Evolutionary conservation across 305 asterid species (phyloP).

Genomic region (Solanum hybrid): DNA sequence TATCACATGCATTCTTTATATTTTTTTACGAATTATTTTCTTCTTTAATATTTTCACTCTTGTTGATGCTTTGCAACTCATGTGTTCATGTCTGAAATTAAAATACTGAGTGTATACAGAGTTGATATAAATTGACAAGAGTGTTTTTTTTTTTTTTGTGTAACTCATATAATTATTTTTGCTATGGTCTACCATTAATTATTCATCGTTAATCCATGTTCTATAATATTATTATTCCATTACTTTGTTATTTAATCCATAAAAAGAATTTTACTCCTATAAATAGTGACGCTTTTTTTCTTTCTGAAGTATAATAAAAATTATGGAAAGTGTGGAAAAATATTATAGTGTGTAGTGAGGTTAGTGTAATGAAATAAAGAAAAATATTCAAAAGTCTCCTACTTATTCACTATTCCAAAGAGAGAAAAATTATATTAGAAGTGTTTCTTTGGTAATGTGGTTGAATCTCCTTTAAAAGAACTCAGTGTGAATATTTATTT

Average conservation of each 20-base stretch:
- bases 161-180: neutral
- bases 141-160: neutral
- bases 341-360: neutral
- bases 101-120: neutral
- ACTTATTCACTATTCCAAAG: neutral
- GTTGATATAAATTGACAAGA: neutral
- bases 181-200: neutral
- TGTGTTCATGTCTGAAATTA: neutral
- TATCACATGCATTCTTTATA: neutral
- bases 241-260: neutral
- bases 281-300: neutral
- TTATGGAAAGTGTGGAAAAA: neutral
- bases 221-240: neutral
- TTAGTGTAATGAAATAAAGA: neutral
- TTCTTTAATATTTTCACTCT: neutral
- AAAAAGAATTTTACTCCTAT: neutral
- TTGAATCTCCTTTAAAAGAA: neutral
- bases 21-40: neutral
- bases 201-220: neutral
- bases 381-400: accelerated
- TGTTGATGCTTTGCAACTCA: neutral
- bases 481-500: neutral
- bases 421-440: neutral
- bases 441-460: neutral
- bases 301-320: neutral